Conservation (phyloP, 1,139 yeast species). For the Hansenula anomala region DNA sequence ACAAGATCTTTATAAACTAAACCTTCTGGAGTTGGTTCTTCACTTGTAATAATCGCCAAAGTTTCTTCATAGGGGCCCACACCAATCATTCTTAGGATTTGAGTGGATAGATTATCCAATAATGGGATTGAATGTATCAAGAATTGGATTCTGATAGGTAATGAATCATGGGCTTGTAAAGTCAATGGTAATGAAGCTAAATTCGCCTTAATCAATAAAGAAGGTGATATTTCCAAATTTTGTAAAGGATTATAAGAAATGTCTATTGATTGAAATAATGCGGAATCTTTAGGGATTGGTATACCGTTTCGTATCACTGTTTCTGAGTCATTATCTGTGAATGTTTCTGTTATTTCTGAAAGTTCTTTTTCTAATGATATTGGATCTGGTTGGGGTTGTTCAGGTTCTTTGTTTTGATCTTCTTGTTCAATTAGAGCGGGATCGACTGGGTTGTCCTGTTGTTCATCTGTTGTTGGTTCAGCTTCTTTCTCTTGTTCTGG, state of each 20-base stretch:
- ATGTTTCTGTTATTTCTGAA: background rate
- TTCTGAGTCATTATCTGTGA: background rate
- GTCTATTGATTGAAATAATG: conserved; percentile 25
- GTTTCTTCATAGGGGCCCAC: conserved; percentile 71
- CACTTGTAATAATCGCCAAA: conserved; percentile 65
- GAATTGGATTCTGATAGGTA: conserved; percentile 58
- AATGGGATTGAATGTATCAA: conserved; percentile 65
- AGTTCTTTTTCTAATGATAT: background rate
- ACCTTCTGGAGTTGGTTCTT: conserved; percentile 64
- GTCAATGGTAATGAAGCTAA: conserved; percentile 55
- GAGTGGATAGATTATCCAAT: conserved; percentile 71
- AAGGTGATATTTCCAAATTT: conserved; percentile 13
- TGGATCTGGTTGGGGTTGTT: background rate
- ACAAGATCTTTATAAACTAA: conserved; percentile 63
- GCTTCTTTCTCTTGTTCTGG: background rate
- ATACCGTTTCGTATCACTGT: conserved; percentile 26
- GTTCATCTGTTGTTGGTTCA: background rate
- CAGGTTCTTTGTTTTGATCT: too few relatives aligned
- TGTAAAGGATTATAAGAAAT: conserved; percentile 10
- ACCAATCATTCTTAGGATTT: conserved; percentile 63
- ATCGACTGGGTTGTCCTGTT: too few relatives aligned
- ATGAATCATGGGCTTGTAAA: conserved; percentile 47
- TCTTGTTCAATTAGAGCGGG: too few relatives aligned
- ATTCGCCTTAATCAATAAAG: conserved; percentile 43
- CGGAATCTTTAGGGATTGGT: conserved; percentile 35